Evolutionary conservation across 768 basidiomycete species (phyloP).

Genomic region (Mycena sanguinolenta): DNA sequence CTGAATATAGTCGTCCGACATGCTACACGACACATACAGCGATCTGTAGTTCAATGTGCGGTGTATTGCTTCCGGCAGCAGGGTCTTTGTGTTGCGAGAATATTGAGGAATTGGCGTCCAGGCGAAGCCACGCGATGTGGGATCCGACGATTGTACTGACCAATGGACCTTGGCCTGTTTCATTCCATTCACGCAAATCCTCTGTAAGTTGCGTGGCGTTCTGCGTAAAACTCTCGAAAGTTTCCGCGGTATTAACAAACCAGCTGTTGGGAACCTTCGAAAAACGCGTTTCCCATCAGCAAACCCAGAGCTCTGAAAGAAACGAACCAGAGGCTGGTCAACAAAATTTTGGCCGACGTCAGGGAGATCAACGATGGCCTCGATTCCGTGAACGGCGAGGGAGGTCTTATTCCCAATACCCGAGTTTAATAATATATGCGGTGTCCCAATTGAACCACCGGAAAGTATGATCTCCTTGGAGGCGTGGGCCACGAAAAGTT

Average conservation of each 20-base stretch:
- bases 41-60: conserved; percentile 43
- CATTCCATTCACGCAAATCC: conserved; percentile 39
- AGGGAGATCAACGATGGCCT: conserved; percentile 39
- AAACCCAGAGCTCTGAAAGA: not conserved
- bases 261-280: conserved; percentile 33
- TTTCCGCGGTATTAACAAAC: conserved; percentile 39
- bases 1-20: not conserved
- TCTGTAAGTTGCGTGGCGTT: conserved; percentile 35
- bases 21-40: conserved; percentile 3
- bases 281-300: not conserved
- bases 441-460: conserved; percentile 48
- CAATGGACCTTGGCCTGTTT: conserved; percentile 42
- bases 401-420: conserved; percentile 45
- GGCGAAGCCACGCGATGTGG: conserved; percentile 39
- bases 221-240: conserved; percentile 29
- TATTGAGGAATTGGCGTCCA: conserved; percentile 33
- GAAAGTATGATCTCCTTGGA: conserved; percentile 50
- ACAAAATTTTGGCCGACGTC: conserved; percentile 44
- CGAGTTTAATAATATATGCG: conserved; percentile 45
- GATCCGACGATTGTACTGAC: conserved; percentile 36
- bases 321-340: conserved; percentile 42
- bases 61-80: conserved; percentile 40
- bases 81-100: conserved; percentile 38
- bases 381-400: conserved; percentile 36
- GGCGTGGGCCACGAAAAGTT: conserved; percentile 37